These are phyloP conservation scores for Coccomyxa sp. DNA, from an alignment of 139 green algal species.

Conservation along the genomic window DNA sequence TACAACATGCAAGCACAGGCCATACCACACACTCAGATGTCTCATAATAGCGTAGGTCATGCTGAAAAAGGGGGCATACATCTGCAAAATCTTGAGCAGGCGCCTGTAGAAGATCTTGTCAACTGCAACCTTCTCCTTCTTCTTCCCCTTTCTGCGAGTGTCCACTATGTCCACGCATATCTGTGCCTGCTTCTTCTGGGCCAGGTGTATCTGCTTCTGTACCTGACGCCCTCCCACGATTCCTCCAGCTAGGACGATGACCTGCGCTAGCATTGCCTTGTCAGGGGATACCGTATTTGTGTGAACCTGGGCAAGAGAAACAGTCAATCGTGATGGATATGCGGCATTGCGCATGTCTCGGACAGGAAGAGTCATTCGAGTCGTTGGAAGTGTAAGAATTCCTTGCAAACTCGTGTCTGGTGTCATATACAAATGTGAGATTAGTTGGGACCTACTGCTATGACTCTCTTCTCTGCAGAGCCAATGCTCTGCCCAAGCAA, in stretches of 20 bases:
- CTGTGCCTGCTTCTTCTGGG: conserved; percentile 10
- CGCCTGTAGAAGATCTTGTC: conserved; percentile 42
- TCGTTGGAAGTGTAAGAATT: no score
- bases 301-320: no score
- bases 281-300: no score
- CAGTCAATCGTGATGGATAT: no score
- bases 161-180: conserved; percentile 23
- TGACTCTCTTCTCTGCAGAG: no score
- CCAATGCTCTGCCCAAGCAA: no score
- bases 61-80: conserved; percentile 23
- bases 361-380: no score
- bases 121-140: conserved; percentile 39
- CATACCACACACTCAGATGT: not conserved
- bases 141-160: not conserved
- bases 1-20: not conserved
- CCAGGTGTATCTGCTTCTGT: not conserved
- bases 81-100: conserved; percentile 40
- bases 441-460: no score
- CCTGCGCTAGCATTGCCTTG: no score
- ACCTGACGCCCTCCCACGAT: conserved; percentile 9
- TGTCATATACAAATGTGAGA: no score
- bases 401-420: no score
- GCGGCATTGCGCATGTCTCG: no score
- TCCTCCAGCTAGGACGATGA: conserved; percentile 12
- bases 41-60: not conserved